Percentiles rank a stretch among this genome's conserved stretches.
Evolutionary conservation across 495 filamentous ascomycete genomes (phyloP).

Genomic region (Podospora anserina): DNA sequence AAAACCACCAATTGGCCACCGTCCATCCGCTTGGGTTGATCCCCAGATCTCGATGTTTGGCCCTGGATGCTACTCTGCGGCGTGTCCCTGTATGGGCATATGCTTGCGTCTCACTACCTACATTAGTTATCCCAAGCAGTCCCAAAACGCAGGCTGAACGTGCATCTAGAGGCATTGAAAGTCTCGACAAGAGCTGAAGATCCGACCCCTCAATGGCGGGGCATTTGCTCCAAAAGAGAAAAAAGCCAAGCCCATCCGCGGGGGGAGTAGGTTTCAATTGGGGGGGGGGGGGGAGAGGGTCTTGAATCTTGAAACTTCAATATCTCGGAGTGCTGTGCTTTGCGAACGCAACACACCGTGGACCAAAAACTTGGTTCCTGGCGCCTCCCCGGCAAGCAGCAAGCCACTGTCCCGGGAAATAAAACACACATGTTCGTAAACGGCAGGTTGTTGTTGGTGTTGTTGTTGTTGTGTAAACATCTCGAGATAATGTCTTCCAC

Average conservation of each 20-base stretch:
- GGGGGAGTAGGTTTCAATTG: background rate
- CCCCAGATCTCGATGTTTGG: constrained; percentile 2
- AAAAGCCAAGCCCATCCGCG: background rate
- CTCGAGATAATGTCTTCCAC: background rate
- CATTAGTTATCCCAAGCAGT: background rate
- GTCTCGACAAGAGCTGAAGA: background rate
- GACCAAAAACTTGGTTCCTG: background rate
- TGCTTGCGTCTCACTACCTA: background rate
- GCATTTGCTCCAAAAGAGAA: background rate
- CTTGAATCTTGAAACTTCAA: background rate
- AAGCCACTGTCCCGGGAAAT: background rate
- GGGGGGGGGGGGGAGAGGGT: too few species aligned
- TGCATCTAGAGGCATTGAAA: background rate
- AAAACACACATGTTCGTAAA: background rate
- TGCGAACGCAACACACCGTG: background rate
- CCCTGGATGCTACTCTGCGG: constrained; percentile 3
- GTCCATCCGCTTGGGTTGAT: background rate
- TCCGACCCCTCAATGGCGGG: constrained; percentile 1
- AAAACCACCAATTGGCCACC: background rate
- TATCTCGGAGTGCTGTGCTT: background rate
- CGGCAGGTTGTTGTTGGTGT: background rate
- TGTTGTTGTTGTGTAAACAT: background rate
- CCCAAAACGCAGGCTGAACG: background rate
- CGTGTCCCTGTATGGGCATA: background rate
- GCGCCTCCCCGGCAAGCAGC: background rate